Percentiles rank a stretch among this genome's conserved stretches.
phyloP scores from a whole-genome alignment of 345 rosid species.

The Arabidopsis arenosa region DNA sequence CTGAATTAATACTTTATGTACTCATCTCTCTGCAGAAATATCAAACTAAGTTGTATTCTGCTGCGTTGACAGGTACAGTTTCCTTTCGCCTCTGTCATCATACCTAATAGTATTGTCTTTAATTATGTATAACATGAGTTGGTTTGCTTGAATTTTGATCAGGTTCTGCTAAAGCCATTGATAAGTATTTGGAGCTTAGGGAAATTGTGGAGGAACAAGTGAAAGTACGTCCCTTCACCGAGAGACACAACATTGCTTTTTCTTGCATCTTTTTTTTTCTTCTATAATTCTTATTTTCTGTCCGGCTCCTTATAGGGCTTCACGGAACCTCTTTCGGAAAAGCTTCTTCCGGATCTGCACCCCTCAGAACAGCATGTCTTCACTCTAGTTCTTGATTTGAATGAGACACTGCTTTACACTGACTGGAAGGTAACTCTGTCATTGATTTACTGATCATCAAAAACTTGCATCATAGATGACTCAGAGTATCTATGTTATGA shows the following conservation, averaged over 20 bases:
- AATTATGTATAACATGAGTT: slow-evolving; percentile 14
- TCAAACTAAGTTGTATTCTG: slow-evolving; percentile 56
- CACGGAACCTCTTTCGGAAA: slow-evolving; percentile 93
- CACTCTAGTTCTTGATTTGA: slow-evolving; percentile 95
- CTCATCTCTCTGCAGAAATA: slow-evolving; percentile 64
- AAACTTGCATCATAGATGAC: neutral
- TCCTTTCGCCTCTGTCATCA: slow-evolving; percentile 1
- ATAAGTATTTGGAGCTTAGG: slow-evolving; percentile 87
- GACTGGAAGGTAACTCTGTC: slow-evolving; percentile 83
- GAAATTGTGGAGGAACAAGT: slow-evolving; percentile 78
- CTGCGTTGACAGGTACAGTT: slow-evolving; percentile 68
- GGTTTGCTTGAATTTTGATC: slow-evolving; percentile 39
- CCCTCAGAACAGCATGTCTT: slow-evolving; percentile 83
- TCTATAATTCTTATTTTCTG: neutral
- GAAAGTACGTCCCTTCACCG: slow-evolving; percentile 50
- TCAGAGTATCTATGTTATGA: neutral
- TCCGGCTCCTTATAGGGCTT: slow-evolving; percentile 58
- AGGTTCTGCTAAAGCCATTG: slow-evolving; percentile 84
- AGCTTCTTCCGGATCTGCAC: slow-evolving; percentile 98
- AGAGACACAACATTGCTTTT: neutral
- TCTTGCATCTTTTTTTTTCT: slow-evolving; percentile 2
- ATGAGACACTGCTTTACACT: slow-evolving; percentile 84
- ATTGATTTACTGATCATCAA: slow-evolving; percentile 15
- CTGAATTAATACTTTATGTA: slow-evolving; percentile 6
- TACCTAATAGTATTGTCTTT: neutral